Evolutionary conservation across 179 eudicot species (phyloP), one percentile per base, ranked within the genome.

Genomic region (Sideroxylon spinosum): DNA sequence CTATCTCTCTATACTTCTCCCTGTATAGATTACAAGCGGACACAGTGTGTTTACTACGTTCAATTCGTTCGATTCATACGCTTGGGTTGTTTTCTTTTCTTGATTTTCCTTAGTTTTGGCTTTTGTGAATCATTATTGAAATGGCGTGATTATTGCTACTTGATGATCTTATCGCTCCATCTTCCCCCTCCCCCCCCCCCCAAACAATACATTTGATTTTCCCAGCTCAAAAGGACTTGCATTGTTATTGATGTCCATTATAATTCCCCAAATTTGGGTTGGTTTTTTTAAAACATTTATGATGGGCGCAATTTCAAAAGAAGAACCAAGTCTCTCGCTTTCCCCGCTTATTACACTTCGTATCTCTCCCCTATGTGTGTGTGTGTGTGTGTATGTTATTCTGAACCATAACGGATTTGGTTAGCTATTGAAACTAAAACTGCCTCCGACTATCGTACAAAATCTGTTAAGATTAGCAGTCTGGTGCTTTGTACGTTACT

Each of bases 1-100:
- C 81, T 17, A 23, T 65, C 46, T 49, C 55, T 25, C 48, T 68
- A n/a, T 61, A 2, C 50, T 82, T 74, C 71, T 61, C 53, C 77
- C 72, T 80, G 16, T 10, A 66, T 10, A 66, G 6, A 1, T 37
- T 37, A 37, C 44, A 37, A 1, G 44, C 5, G 44, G 44, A 37
- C 4, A 37, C 44, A 37, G 0, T 23, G 14, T 63, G 16, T 26
- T 63, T 63, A 32, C 25, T 68, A 11, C 11, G 12, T 32, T 37
- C 17, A 65, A 32, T 32, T 68, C 13, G 50, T 22, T 68, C 12
- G 12, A 32, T 68, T 68, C 19, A 16, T 44, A 11, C 3, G 50
- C 37, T 9, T 44, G 22, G 44, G 13, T 68, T 22, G n/a, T 44
- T 68, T 4, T 19, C 22, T 32, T 17, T 67, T 69, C 55, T 8